These are phyloP conservation scores for Cladorrhinum sp. DNA, from an alignment of 2,329 filamentous ascomycete genomes.

Conservation along the genomic window DNA sequence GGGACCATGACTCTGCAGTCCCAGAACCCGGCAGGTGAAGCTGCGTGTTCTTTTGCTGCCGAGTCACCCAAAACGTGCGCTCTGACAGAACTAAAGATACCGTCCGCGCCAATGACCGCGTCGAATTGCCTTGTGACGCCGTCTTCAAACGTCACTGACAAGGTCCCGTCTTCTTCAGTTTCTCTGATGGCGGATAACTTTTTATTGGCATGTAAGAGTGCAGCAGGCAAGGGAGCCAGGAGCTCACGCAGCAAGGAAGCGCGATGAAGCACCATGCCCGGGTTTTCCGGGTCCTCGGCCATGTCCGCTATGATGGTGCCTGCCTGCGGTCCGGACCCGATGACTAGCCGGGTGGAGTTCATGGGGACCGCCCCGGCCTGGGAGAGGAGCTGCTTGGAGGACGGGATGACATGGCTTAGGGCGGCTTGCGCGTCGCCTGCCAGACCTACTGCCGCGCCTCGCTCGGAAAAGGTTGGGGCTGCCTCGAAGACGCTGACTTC, in stretches of 20 bases:
- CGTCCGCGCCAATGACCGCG: conserved; percentile 27
- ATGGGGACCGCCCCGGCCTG: conserved; percentile 22
- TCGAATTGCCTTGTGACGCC: conserved; percentile 18
- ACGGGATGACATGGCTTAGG: conserved; percentile 15
- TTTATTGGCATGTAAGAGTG: conserved; percentile 21
- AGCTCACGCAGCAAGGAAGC: conserved; percentile 24
- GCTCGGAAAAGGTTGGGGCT: conserved; percentile 25
- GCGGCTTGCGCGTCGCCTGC: conserved; percentile 17
- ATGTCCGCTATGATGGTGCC: conserved; percentile 20
- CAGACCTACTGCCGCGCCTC: conserved; percentile 27
- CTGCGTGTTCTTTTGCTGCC: conserved; percentile 9
- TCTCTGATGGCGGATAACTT: conserved; percentile 14
- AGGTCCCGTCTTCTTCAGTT: not conserved
- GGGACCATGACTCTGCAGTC: conserved; percentile 19
- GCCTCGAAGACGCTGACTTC: conserved; percentile 27
- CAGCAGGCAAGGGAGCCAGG: conserved; percentile 17
- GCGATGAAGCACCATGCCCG: conserved; percentile 23
- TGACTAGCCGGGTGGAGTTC: conserved; percentile 15
- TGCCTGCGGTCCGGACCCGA: conserved; percentile 18
- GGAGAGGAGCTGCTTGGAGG: conserved; percentile 13
- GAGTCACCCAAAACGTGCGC: conserved; percentile 19
- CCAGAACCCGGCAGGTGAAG: conserved; percentile 19
- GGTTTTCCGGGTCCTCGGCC: conserved; percentile 10
- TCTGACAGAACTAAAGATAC: conserved; percentile 24
- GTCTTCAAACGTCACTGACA: conserved; percentile 21